phyloP scores from a whole-genome alignment of 192 early-diverging fungal genomes.

The Rhizophlyctis rosea region DNA sequence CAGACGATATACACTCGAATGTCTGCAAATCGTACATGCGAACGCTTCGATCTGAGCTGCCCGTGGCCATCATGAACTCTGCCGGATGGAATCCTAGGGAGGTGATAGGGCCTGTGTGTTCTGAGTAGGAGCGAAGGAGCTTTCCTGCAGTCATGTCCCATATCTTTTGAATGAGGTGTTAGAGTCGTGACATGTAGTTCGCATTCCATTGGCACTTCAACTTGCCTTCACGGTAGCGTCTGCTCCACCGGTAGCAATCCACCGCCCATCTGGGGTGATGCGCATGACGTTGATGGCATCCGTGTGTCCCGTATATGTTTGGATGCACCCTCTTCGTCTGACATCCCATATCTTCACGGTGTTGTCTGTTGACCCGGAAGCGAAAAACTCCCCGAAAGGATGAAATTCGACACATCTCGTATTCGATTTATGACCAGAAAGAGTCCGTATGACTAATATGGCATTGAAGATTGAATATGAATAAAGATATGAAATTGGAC shows the following conservation, averaged over 20 bases:
- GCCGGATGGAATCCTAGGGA: conserved; percentile 54
- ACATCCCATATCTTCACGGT: conserved; percentile 64
- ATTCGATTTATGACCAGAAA: conserved; percentile 48
- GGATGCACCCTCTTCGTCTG: conserved; percentile 57
- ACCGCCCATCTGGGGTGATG: conserved; percentile 62
- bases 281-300: conserved; percentile 33
- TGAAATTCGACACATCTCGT: conserved; percentile 55
- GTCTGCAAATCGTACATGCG: conserved; percentile 55
- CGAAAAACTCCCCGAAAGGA: conserved; percentile 68
- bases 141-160: conserved; percentile 63
- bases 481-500: too few relatives aligned
- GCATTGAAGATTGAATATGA: too few relatives aligned
- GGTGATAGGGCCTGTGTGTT: conserved; percentile 34
- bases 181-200: not conserved
- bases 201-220: not conserved
- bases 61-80: conserved; percentile 53
- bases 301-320: conserved; percentile 50
- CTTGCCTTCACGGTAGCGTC: conserved; percentile 49
- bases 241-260: conserved; percentile 50
- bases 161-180: conserved; percentile 27
- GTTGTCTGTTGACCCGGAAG: conserved; percentile 52
- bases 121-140: conserved; percentile 39
- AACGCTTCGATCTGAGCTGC: conserved; percentile 36
- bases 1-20: conserved; percentile 45
- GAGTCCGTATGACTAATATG: conserved; percentile 49